phyloP scores from a whole-genome alignment of 768 basidiomycete genomes.

The Candolleomyces aberdarensis region DNA sequence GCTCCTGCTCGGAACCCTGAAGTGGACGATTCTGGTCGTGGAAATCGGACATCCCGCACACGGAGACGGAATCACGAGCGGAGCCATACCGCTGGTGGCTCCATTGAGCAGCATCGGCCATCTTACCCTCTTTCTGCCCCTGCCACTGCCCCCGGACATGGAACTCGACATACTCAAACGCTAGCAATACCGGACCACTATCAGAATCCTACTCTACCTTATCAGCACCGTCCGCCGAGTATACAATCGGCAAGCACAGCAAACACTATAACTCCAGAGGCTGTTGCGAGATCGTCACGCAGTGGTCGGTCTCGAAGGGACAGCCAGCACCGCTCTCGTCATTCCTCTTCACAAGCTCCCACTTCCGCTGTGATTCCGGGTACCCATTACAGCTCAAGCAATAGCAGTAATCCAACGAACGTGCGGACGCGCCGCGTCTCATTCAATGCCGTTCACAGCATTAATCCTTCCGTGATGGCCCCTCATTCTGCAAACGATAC shows the following conservation, averaged over 20 bases:
- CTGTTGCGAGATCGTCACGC: neutral
- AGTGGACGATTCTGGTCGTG: neutral
- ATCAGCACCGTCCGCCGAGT: neutral
- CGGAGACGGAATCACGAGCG: neutral
- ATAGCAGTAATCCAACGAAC: neutral
- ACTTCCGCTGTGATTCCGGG: neutral
- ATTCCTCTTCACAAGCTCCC: slow-evolving; percentile 4
- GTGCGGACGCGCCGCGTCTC: slow-evolving; percentile 1
- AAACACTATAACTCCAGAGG: neutral
- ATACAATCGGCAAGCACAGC: neutral
- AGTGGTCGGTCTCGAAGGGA: neutral
- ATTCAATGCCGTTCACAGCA: neutral
- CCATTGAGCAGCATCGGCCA: neutral
- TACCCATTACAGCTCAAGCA: neutral
- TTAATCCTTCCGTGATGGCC: neutral
- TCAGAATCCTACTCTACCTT: slow-evolving; percentile 1
- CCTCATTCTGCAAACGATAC: neutral
- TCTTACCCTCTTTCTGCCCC: slow-evolving; percentile 5
- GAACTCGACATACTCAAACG: slow-evolving; percentile 9
- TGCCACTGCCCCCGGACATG: slow-evolving; percentile 1
- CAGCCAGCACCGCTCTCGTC: neutral
- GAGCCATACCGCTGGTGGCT: neutral
- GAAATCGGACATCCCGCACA: neutral
- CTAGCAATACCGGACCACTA: slow-evolving; percentile 1
- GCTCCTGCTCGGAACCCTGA: neutral